A percentile compares a stretch with the other conserved stretches of the same genome.
These are phyloP conservation scores for Annona squamosa DNA, from an alignment of 164 flowering plant species.

Conservation along the genomic window DNA sequence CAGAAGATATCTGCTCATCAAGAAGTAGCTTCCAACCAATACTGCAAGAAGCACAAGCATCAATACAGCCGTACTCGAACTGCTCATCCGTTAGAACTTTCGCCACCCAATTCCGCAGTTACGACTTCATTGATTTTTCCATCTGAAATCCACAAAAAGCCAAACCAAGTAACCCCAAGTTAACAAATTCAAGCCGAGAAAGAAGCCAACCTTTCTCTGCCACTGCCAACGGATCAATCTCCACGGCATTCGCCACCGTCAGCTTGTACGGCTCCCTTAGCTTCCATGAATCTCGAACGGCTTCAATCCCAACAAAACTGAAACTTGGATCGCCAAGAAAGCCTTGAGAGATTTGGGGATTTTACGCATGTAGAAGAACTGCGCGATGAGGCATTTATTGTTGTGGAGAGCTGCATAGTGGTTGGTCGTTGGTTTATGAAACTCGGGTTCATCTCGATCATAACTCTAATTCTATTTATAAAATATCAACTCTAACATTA, in stretches of 20 bases:
- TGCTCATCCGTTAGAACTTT: not conserved
- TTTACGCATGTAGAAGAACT: not conserved
- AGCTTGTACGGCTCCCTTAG: not conserved
- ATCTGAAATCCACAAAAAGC: not conserved
- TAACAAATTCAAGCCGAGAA: not conserved
- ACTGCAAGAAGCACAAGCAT: not conserved
- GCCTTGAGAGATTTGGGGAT: not conserved
- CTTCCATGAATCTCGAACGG: not conserved
- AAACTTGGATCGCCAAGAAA: not conserved
- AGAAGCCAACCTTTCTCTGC: not conserved
- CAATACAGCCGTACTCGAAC: slow-evolving; percentile 2
- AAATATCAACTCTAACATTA: too few relatives aligned
- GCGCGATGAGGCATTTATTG: slow-evolving; percentile 3
- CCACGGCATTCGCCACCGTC: not conserved
- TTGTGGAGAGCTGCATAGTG: not conserved
- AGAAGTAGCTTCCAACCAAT: not conserved
- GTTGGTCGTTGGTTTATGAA: too few relatives aligned
- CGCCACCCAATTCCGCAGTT: not conserved
- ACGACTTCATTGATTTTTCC: not conserved
- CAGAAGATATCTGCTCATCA: too few relatives aligned
- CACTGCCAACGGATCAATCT: not conserved
- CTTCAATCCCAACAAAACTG: not conserved
- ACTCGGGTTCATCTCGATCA: too few relatives aligned
- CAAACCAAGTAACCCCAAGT: not conserved
- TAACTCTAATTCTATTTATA: too few relatives aligned